Conservation (phyloP, 495 filamentous ascomycete species). For the Aspergillus cristatus region DNA sequence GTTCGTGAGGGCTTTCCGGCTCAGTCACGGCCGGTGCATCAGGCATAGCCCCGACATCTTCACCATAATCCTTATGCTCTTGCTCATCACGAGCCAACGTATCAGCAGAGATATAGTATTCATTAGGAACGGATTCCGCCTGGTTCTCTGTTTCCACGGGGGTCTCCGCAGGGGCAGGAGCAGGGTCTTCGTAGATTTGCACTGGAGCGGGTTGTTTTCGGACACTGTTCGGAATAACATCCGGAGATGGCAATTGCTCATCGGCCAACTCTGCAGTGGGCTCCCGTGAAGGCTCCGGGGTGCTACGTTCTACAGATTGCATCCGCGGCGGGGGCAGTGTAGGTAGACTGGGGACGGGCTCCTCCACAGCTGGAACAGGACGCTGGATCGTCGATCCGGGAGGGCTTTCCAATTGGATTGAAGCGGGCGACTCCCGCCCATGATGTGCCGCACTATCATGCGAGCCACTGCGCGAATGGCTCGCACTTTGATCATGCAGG, state of each 20-base stretch:
- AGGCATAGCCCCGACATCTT: no score
- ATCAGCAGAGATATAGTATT: no score
- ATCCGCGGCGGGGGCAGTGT: slow-evolving; percentile 4
- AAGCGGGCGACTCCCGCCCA: slow-evolving; percentile 42
- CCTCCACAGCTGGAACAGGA: slow-evolving; percentile 1
- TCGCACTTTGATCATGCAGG: slow-evolving; percentile 14
- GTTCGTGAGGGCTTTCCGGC: background rate
- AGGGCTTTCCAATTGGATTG: slow-evolving; percentile 20
- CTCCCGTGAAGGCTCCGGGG: slow-evolving; percentile 3
- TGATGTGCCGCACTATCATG: slow-evolving; percentile 17
- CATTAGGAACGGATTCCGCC: no score
- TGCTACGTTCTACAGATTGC: slow-evolving; percentile 6
- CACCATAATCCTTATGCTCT: no score
- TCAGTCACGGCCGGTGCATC: background rate
- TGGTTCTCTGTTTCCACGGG: background rate
- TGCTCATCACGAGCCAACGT: no score
- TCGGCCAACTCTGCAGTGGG: background rate
- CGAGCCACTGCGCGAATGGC: slow-evolving; percentile 19
- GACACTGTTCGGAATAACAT: background rate
- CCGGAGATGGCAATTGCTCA: background rate
- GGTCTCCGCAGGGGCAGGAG: slow-evolving; percentile 4
- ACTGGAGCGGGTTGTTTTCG: slow-evolving; percentile 16
- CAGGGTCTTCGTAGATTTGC: slow-evolving; percentile 36
- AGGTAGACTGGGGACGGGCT: background rate
- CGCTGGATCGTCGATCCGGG: slow-evolving; percentile 12